Percentiles rank a stretch among this genome's conserved stretches.
Conservation (phyloP, 805 yeast genomes). For the Blastobotrys attinorum region DNA sequence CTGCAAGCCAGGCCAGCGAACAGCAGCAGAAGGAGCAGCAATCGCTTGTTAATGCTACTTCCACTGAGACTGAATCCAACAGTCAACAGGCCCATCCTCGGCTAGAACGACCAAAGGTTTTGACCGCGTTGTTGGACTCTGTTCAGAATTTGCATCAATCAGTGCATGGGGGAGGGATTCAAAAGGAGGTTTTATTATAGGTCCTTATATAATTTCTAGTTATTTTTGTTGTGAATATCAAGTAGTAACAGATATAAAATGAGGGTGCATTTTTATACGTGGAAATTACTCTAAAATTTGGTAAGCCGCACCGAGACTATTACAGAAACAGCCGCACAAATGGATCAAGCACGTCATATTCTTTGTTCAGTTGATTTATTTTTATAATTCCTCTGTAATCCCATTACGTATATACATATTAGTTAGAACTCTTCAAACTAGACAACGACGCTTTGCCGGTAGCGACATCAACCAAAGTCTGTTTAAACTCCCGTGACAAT, state of each 20-base stretch:
- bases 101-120: not conserved
- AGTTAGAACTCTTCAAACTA: constrained; percentile 6
- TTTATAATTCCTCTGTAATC: too few relatives aligned
- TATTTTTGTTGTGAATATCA: too few relatives aligned
- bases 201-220: too few relatives aligned
- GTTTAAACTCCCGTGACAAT: constrained; percentile 9
- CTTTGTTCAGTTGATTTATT: not conserved
- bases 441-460: constrained; percentile 14
- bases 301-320: too few relatives aligned
- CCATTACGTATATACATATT: not conserved
- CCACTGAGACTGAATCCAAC: not conserved
- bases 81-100: not conserved
- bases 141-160: constrained; percentile 3
- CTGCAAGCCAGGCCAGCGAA: not conserved
- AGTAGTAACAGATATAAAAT: too few relatives aligned
- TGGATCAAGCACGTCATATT: too few relatives aligned
- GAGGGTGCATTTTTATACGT: too few relatives aligned
- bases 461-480: constrained; percentile 10
- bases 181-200: too few relatives aligned
- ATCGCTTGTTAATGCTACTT: not conserved
- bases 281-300: too few relatives aligned
- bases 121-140: not conserved
- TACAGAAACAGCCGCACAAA: too few relatives aligned
- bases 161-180: not conserved
- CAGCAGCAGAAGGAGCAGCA: not conserved